Base-by-base conservation (phyloP, 768 basidiomycete species). In the Paxillus involutus region DNA sequence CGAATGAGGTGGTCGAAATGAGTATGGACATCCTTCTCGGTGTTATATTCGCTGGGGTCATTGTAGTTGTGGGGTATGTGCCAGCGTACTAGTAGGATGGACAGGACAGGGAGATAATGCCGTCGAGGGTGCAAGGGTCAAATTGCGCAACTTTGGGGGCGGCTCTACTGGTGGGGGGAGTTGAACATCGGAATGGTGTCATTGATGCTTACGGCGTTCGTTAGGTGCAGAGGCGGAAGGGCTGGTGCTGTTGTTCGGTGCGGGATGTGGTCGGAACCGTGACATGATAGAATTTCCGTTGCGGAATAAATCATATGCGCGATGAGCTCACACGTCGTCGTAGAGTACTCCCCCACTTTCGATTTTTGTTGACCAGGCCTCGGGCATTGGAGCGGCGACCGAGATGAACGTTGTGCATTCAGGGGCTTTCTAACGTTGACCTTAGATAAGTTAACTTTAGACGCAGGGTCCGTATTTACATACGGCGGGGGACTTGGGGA, bases 291-390 rank as follows among this genome's bases (percentile, higher is more conserved):
- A 43, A 24, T 55, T 59, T 33, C 52, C 29, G 21, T 48, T 12
- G 21, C 62, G 64, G 4, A 29, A 40, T 59, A 51, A 61, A n/a
- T 3, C 46, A 17, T 14, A 7, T n/a, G 37, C 12, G 3, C 19
- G n/a, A n/a, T n/a, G 12, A 14, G 71, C 84, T 49, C 61, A 91
- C 91, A 86, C 61, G 61, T 94, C 91, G 58, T 93, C 91, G 55
- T 88, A 93, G 2, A 91, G 91, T 3, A 86, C 65, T n/a, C 60
- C 91, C 88, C 77, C 81, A 85, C 37, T 65, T 65, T 6, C 63
- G 57, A 41, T 71, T 73, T n/a, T 69, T 71, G 49, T 88, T 87
- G 2, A 80, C 67, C 11, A 87, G 7, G 49, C 47, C 10, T 67
- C 67, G 4, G 42, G 42, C 4, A n/a, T 47, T 4, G 59, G 55